Base-by-base conservation (phyloP, 306 rosid species). In the Alnus glutinosa region DNA sequence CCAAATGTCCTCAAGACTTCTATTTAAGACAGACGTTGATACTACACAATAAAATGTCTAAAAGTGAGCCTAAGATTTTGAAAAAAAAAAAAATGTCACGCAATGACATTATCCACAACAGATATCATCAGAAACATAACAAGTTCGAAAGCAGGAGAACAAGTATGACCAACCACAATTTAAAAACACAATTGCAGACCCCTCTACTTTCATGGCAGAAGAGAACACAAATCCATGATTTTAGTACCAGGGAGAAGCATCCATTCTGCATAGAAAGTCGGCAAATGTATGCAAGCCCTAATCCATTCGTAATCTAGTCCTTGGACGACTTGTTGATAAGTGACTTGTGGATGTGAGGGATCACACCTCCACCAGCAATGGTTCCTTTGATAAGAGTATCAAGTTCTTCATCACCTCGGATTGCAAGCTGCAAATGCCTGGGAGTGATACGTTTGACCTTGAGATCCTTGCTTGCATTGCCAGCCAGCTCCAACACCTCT, bases 311-410 rank as follows among this genome's bases (percentile, higher is more conserved):
- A 59, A 72, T 75, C 81, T 88, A 89, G 74, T 91, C 96, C 81
- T 91, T 89, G 80, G 92, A 79, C n/a, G 96, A 89, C 82, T 91
- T 89, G 85, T 89, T 91, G 84, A 89, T 88, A 59, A 91, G 96
- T 30, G 93, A 91, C 77, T 89, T 91, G 89, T 91, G 93, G 72
- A 89, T 88, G 78, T 89, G 93, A 61, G 93, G 97, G 74, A 91
- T 91, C 11, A 89, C 96, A 57, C 93, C 92, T 73, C 93, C 93
- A 68, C 90, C 96, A 52, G 90, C 93, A 80, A 91, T 91, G 70
- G 96, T 91, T 59, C 92, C 96, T 70, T 91, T 89, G 9, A 91
- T 89, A 73, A 91, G 89, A 2, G 92, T 87, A 80, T 91, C 93
- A 0, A 91, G 88, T 74, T 91, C 96, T 70, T 91, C 96, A 2